These are phyloP conservation scores for Pseudonitzschia pungens DNA, from an alignment of 108 stramenopile genomes.

Conservation along the genomic window DNA sequence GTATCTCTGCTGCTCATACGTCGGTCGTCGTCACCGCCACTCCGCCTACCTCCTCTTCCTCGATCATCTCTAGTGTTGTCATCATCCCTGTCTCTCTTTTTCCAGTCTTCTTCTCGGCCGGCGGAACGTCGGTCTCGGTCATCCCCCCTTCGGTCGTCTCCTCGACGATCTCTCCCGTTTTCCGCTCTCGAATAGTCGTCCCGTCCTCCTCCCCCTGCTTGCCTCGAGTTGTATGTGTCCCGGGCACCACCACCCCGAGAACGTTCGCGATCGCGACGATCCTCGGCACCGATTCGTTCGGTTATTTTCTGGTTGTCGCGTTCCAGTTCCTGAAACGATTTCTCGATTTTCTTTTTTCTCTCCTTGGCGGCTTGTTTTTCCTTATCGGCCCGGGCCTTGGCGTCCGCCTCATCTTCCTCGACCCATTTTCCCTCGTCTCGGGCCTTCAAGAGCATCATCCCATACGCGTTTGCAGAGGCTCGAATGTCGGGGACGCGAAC, in stretches of 20 bases:
- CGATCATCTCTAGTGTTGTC: not conserved
- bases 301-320: conserved; percentile 67
- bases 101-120: conserved; percentile 5
- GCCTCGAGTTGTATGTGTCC: conserved; percentile 3
- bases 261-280: conserved; percentile 25
- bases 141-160: conserved; percentile 1
- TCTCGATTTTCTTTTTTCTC: conserved; percentile 60
- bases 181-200: conserved; percentile 10
- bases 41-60: not conserved
- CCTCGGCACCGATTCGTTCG: conserved; percentile 51
- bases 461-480: conserved; percentile 76
- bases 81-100: not conserved
- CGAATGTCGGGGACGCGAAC: conserved; percentile 75
- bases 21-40: conserved; percentile 9
- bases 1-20: not conserved
- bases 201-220: conserved; percentile 3
- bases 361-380: conserved; percentile 65
- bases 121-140: conserved; percentile 11
- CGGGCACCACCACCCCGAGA: not conserved
- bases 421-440: conserved; percentile 86
- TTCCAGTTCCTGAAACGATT: conserved; percentile 68
- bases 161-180: not conserved
- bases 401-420: conserved; percentile 69
- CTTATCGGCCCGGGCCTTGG: conserved; percentile 62
- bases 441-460: conserved; percentile 69